Evolutionary conservation across 192 early-diverging fungal species (phyloP).

Genomic region (Lobosporangium transversale): DNA sequence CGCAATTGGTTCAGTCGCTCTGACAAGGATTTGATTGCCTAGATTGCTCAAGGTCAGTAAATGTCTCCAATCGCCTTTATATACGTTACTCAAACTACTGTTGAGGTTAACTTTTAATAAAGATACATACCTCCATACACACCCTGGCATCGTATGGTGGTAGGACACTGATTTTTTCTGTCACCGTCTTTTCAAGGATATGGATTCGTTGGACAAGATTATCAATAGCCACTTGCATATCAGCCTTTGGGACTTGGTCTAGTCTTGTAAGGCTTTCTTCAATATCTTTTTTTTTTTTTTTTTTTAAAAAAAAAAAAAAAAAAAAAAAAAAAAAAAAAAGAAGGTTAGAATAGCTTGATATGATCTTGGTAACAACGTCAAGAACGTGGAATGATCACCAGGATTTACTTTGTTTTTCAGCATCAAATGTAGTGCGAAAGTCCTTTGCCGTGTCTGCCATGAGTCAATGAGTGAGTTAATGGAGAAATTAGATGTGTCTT

Average conservation of each 20-base stretch:
- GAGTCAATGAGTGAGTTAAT: too few relatives aligned
- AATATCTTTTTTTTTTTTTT: too few relatives aligned
- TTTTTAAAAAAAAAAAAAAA: too few relatives aligned
- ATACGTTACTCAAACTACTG: too few relatives aligned
- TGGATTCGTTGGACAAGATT: constrained; percentile 59
- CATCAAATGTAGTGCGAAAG: constrained; percentile 53
- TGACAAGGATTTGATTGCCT: constrained; percentile 62
- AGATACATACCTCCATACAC: constrained; percentile 57
- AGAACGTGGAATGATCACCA: too few relatives aligned
- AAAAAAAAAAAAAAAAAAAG: too few relatives aligned
- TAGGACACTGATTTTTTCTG: constrained; percentile 70
- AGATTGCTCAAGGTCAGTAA: constrained; percentile 5
- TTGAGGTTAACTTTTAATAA: neutral
- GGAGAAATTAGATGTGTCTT: neutral
- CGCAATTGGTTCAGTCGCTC: constrained; percentile 50
- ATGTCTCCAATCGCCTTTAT: too few relatives aligned
- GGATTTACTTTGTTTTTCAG: constrained; percentile 37
- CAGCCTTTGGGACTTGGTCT: constrained; percentile 33
- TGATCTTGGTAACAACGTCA: too few relatives aligned
- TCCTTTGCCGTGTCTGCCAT: constrained; percentile 53
- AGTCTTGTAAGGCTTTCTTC: constrained; percentile 22
- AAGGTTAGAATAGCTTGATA: too few relatives aligned
- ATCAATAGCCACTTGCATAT: constrained; percentile 51
- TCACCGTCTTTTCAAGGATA: constrained; percentile 65
- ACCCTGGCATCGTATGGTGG: constrained; percentile 76